A percentile compares a stretch with the other conserved stretches of the same genome.
Evolutionary conservation across 345 rosid genomes (phyloP).

Genomic region (Cardamine chenopodiifolia): DNA sequence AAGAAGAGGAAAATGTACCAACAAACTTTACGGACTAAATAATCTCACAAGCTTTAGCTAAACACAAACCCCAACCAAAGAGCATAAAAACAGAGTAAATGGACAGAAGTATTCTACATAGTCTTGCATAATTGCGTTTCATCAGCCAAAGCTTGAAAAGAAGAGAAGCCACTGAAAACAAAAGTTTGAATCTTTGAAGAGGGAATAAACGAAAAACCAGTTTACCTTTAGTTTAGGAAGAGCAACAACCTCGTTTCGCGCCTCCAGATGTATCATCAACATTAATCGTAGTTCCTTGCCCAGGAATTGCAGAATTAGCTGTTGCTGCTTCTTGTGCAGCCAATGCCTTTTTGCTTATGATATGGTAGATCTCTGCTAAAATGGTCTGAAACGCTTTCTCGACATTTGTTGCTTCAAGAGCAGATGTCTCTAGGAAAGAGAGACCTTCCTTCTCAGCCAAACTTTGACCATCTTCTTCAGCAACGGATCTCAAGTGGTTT

Average conservation of each 20-base stretch:
- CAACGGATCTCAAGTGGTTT: conserved; percentile 68
- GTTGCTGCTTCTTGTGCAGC: conserved; percentile 70
- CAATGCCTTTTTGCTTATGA: conserved; percentile 70
- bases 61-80: conserved; percentile 40
- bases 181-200: conserved; percentile 31
- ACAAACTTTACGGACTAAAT: conserved; percentile 34
- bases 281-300: conserved; percentile 68
- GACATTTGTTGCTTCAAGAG: conserved; percentile 65
- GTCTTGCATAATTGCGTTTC: conserved; percentile 40
- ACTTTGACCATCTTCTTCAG: conserved; percentile 56
- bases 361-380: conserved; percentile 66
- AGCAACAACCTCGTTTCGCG: conserved; percentile 61
- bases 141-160: conserved; percentile 46
- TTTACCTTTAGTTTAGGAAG: conserved; percentile 44
- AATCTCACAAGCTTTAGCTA: conserved; percentile 28
- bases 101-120: conserved; percentile 50
- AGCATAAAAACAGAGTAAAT: conserved; percentile 36
- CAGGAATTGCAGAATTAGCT: conserved; percentile 51
- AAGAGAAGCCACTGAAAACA: conserved; percentile 24
- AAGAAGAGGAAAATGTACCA: conserved; percentile 4
- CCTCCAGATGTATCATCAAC: conserved; percentile 58
- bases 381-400: conserved; percentile 77
- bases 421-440: conserved; percentile 72
- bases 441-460: conserved; percentile 76
- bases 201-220: not conserved